Conservation (phyloP, 1,284 basidiomycete species). For the Rhodofomes roseus region DNA sequence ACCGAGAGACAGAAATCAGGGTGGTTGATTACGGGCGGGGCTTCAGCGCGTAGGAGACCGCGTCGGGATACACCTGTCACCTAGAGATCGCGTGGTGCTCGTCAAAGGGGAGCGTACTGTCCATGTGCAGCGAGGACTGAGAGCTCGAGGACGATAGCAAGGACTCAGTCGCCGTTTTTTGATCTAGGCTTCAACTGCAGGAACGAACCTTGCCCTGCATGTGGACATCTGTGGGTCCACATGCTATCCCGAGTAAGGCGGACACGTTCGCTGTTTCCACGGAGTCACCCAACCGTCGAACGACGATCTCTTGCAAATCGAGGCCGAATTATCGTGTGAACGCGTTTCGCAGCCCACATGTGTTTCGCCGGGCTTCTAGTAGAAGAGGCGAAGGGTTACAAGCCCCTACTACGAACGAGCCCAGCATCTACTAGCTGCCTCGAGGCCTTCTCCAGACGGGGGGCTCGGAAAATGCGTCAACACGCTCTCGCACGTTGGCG, state of each 20-base stretch:
- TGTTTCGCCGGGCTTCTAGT: background rate
- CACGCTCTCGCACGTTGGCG: background rate
- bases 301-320: background rate
- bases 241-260: background rate
- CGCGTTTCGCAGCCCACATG: background rate
- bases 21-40: background rate
- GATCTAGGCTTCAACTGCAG: too few species aligned
- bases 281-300: background rate
- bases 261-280: background rate
- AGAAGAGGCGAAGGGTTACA: background rate
- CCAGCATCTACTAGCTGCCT: background rate
- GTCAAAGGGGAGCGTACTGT: too few species aligned
- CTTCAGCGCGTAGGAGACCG: background rate
- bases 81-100: too few species aligned
- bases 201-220: background rate
- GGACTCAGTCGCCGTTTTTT: too few species aligned
- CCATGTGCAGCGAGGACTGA: too few species aligned
- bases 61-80: too few species aligned
- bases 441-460: background rate
- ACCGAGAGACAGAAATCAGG: background rate
- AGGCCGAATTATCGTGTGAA: background rate
- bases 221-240: background rate
- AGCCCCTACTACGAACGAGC: background rate
- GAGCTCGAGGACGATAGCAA: too few species aligned
- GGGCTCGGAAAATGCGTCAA: background rate